phyloP scores from a whole-genome alignment of 2,329 filamentous ascomycete genomes.

The Cytospora piceicola region DNA sequence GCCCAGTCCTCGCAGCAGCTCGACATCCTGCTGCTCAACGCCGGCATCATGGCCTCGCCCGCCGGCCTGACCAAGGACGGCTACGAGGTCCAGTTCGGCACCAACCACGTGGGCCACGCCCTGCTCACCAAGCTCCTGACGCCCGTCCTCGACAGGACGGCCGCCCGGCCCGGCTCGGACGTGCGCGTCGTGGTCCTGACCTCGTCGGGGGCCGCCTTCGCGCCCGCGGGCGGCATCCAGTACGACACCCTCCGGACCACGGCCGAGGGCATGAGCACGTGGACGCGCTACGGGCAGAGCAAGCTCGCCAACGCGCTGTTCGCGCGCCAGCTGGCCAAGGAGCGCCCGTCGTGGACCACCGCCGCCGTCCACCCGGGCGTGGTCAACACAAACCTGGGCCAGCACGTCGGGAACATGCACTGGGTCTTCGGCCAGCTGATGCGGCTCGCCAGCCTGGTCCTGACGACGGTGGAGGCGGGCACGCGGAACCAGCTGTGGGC shows the following conservation, averaged over 20 bases:
- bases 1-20: conserved; percentile 32
- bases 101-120: conserved; percentile 55
- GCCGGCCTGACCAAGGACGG: conserved; percentile 47
- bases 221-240: conserved; percentile 33
- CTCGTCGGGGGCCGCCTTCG: conserved; percentile 35
- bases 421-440: conserved; percentile 24
- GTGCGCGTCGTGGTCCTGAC: conserved; percentile 40
- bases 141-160: conserved; percentile 39
- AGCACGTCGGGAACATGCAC: conserved; percentile 2
- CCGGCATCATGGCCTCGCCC: conserved; percentile 48
- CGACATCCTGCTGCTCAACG: conserved; percentile 45
- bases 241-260: conserved; percentile 38
- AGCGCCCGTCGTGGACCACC: conserved; percentile 35
- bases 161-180: conserved; percentile 32
- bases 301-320: conserved; percentile 41
- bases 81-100: conserved; percentile 54
- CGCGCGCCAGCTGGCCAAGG: conserved; percentile 36
- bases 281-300: conserved; percentile 38
- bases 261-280: conserved; percentile 32
- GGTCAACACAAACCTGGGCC: conserved; percentile 36
- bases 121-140: conserved; percentile 46
- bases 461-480: conserved; percentile 33
- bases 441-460: conserved; percentile 30
- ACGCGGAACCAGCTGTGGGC: conserved; percentile 26
- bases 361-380: conserved; percentile 38